Conservation (phyloP, 257 asterid species). For the Haberlea rhodopensis region DNA sequence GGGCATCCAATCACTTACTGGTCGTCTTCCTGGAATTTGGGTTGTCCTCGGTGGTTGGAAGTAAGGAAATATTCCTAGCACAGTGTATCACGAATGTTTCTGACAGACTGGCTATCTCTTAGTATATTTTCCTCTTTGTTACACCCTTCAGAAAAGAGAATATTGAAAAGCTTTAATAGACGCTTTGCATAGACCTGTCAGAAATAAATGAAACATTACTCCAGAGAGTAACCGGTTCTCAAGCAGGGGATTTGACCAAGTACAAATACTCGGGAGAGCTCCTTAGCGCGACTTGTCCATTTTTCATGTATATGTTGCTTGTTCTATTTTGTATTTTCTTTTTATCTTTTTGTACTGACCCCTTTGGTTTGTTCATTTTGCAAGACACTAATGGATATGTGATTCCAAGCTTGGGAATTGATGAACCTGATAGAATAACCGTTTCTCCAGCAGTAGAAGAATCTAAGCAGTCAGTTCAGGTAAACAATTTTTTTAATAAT, state of each 20-base stretch:
- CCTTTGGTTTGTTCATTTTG: not conserved
- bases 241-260: no score
- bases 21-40: not conserved
- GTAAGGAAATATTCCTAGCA: not conserved
- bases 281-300: not conserved
- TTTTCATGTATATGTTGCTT: not conserved
- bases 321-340: no score
- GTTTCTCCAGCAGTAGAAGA: conserved; percentile 46
- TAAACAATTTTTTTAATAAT: conserved; percentile 20
- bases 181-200: not conserved
- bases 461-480: conserved; percentile 47
- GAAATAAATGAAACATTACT: not conserved
- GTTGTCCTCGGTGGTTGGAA: not conserved
- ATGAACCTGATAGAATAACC: conserved; percentile 35
- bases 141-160: no score
- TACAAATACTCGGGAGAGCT: no score
- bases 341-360: not conserved
- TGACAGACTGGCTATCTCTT: not conserved
- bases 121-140: not conserved
- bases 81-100: no score
- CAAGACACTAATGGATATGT: conserved; percentile 48
- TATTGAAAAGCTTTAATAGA: not conserved
- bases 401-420: conserved; percentile 83
- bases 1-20: not conserved
- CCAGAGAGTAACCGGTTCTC: no score